Evolutionary conservation across 176 grass and related monocot genomes (phyloP).

Genomic region (Guadua angustifolia): DNA sequence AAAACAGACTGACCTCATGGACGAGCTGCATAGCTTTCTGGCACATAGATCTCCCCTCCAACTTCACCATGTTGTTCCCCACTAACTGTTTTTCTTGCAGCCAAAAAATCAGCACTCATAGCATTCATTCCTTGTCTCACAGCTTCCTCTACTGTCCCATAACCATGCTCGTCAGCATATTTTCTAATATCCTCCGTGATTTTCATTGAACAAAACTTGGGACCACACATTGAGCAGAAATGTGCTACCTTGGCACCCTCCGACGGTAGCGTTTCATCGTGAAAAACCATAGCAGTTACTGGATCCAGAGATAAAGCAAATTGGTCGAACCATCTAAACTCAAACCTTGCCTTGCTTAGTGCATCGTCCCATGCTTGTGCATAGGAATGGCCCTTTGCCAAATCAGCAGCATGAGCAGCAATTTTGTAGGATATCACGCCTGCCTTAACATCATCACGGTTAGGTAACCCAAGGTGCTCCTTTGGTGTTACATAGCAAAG

Average conservation of each 20-base stretch:
- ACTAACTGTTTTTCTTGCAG: slow-evolving; percentile 87
- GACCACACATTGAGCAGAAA: slow-evolving; percentile 98
- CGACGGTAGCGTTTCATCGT: slow-evolving; percentile 95
- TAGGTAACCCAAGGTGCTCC: slow-evolving; percentile 97
- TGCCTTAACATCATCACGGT: slow-evolving; percentile 91
- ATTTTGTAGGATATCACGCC: slow-evolving; percentile 98
- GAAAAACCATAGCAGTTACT: slow-evolving; percentile 93
- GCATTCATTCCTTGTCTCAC: slow-evolving; percentile 83
- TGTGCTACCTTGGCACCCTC: slow-evolving; percentile 98
- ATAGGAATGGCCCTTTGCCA: slow-evolving; percentile 88
- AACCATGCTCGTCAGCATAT: slow-evolving; percentile 96
- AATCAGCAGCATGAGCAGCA: slow-evolving; percentile 93
- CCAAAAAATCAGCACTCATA: slow-evolving; percentile 90
- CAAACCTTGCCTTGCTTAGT: slow-evolving; percentile 95
- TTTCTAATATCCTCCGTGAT: slow-evolving; percentile 97
- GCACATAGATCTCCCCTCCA: slow-evolving; percentile 96
- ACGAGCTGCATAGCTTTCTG: slow-evolving; percentile 68
- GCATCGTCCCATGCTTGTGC: slow-evolving; percentile 96
- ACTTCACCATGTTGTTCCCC: slow-evolving; percentile 97
- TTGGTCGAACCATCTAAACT: slow-evolving; percentile 99
- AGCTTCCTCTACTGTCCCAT: slow-evolving; percentile 87
- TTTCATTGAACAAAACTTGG: slow-evolving; percentile 99
- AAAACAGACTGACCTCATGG: slow-evolving; percentile 67
- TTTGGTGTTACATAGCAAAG: slow-evolving; percentile 99
- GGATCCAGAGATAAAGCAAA: slow-evolving; percentile 95